phyloP scores from a whole-genome alignment of 2,329 filamentous ascomycete species.

The Botrytis pseudocinerea region DNA sequence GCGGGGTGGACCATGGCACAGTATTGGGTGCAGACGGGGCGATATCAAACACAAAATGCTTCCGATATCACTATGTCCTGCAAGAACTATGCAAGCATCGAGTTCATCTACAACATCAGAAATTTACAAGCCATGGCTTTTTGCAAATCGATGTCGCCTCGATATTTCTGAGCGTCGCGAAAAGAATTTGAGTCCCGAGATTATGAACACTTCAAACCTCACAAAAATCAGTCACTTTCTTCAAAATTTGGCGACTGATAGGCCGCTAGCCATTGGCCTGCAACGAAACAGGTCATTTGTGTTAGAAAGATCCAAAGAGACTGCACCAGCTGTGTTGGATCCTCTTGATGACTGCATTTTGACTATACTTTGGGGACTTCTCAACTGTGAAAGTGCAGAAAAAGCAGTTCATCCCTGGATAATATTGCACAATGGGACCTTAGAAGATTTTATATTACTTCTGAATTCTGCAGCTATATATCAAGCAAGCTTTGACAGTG shows the following conservation, averaged over 20 bases:
- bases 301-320: not conserved
- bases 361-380: conserved; percentile 21
- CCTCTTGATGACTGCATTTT: conserved; percentile 23
- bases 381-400: conserved; percentile 15
- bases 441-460: conserved; percentile 11
- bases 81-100: not conserved
- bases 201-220: not conserved
- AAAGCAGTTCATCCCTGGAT: conserved; percentile 16
- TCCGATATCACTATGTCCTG: conserved; percentile 20
- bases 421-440: not conserved
- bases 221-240: conserved; percentile 1
- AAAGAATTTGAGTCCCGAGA: not conserved
- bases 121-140: not conserved
- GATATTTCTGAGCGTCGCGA: not conserved
- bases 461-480: conserved; percentile 17
- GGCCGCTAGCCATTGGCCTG: not conserved
- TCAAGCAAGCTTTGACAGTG: conserved; percentile 14
- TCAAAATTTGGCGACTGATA: not conserved
- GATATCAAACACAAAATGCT: conserved; percentile 24
- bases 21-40: conserved; percentile 25
- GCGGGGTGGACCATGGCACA: conserved; percentile 23
- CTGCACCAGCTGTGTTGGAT: conserved; percentile 6
- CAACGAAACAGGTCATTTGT: not conserved
- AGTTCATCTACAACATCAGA: not conserved
- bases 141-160: not conserved